Conservation (phyloP, 2,329 filamentous ascomycete genomes). For the Lachnellula occidentalis region DNA sequence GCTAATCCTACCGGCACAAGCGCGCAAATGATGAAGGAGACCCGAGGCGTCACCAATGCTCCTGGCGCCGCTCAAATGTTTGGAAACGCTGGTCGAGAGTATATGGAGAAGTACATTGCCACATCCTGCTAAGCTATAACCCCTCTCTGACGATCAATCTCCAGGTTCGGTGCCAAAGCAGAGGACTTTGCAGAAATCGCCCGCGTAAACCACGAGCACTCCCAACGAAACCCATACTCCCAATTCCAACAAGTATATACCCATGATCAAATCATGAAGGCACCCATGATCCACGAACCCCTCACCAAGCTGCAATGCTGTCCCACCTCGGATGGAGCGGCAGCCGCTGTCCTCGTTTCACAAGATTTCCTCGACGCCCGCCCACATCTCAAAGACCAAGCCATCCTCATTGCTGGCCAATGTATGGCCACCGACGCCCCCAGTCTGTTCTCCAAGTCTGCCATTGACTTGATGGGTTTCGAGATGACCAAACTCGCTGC, state of each 20-base stretch:
- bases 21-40: conserved; percentile 73
- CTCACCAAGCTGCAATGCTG: conserved; percentile 98
- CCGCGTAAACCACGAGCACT: conserved; percentile 88
- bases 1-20: conserved; percentile 72
- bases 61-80: conserved; percentile 91
- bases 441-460: conserved; percentile 67
- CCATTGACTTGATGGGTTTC: conserved; percentile 87
- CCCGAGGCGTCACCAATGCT: conserved; percentile 73
- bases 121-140: conserved; percentile 4
- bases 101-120: conserved; percentile 75
- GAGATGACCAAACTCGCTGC: conserved; percentile 75
- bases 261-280: conserved; percentile 70
- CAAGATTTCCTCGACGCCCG: conserved; percentile 81
- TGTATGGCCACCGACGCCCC: conserved; percentile 79
- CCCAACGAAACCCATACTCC: conserved; percentile 90
- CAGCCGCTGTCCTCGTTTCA: conserved; percentile 82
- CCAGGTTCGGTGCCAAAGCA: conserved; percentile 70
- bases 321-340: conserved; percentile 88
- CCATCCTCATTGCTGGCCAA: conserved; percentile 86
- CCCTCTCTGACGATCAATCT: conserved; percentile 3
- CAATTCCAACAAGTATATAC: conserved; percentile 94
- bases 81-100: conserved; percentile 87
- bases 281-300: conserved; percentile 75
- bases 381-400: conserved; percentile 74
- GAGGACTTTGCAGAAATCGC: conserved; percentile 95